Evolutionary conservation across 2,329 filamentous ascomycete species (phyloP), one percentile per base, ranked within the genome.

Genomic region (Neonectria faginata): DNA sequence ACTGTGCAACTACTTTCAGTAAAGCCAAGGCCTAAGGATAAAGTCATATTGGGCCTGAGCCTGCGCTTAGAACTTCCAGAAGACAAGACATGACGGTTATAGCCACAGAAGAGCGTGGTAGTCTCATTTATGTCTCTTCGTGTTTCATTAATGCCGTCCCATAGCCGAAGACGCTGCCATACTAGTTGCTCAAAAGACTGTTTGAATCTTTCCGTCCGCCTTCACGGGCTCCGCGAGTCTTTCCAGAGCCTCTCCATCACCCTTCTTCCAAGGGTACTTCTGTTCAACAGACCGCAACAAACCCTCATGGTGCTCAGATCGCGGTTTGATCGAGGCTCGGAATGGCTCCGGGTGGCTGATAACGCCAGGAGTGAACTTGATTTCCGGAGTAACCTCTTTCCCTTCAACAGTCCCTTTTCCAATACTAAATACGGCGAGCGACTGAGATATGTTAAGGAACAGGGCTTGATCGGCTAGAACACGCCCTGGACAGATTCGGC

Each of bases 341-440:
- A 68, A 72, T 3, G 64, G 57, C 22, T 59, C 29, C 2, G 68
- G 68, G 12, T 64, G 68, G 22, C 64, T 70, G 6, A 72, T 44
- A 3, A 69, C 39, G 10, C 70, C 70, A 1, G 70, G 58, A 1
- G 50, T 68, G 22, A 70, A 70, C 9, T n/a, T 7, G 9, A 64
- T 41, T 20, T 53, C n/a, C 1, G 58, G 22, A 1, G 53, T 22
- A 8, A 12, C 36, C 20, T 22, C 44, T 10, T 53, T 22, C 0
- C 27, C 29, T 1, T 64, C 33, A 6, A 14, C 31, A 1, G 20
- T 22, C 2, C 20, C 31, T 5, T 39, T 58, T 1, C 47, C 62
- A 5, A 85, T 77, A 3, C 77, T 73, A 55, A 87, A 86, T 0
- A 81, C 82, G 0, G 84, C 77, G 2, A 88, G 74, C 0, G 78